Percentiles rank a stretch among this genome's conserved stretches.
phyloP scores from a whole-genome alignment of 306 rosid species.

The Neltuma alba region DNA sequence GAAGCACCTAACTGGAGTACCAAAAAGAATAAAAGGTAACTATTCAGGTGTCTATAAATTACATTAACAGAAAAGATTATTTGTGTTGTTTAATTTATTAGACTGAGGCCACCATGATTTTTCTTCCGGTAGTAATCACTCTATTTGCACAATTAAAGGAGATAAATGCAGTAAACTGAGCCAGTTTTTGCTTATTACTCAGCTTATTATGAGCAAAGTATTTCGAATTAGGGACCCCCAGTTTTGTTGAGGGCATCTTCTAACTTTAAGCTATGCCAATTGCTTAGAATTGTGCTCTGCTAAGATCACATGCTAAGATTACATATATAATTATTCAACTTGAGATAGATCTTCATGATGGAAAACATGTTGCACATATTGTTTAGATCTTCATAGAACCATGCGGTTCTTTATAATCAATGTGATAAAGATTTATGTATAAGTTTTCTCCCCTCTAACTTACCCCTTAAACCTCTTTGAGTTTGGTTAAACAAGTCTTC shows the following conservation, averaged over 20 bases:
- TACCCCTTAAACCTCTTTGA: background rate
- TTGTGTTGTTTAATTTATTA: background rate
- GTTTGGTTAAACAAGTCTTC: background rate
- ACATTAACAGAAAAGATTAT: background rate
- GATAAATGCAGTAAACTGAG: background rate
- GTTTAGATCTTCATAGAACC: background rate
- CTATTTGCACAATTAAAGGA: background rate
- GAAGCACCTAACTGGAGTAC: background rate
- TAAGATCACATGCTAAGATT: background rate
- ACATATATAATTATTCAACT: background rate
- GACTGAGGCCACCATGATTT: background rate
- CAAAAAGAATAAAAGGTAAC: background rate
- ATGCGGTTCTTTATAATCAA: background rate
- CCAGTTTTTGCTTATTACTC: background rate
- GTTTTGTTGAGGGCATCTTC: background rate
- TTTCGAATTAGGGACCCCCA: background rate
- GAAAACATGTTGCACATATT: background rate
- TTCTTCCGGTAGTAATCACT: background rate
- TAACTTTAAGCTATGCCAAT: background rate
- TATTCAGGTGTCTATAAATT: constrained; percentile 2
- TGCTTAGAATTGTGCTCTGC: background rate
- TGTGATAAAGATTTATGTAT: background rate
- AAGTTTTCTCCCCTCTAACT: background rate
- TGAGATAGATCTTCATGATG: background rate
- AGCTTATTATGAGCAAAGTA: background rate